Evolutionary conservation across 257 asterid genomes (phyloP).

Genomic region (Salvia hispanica): DNA sequence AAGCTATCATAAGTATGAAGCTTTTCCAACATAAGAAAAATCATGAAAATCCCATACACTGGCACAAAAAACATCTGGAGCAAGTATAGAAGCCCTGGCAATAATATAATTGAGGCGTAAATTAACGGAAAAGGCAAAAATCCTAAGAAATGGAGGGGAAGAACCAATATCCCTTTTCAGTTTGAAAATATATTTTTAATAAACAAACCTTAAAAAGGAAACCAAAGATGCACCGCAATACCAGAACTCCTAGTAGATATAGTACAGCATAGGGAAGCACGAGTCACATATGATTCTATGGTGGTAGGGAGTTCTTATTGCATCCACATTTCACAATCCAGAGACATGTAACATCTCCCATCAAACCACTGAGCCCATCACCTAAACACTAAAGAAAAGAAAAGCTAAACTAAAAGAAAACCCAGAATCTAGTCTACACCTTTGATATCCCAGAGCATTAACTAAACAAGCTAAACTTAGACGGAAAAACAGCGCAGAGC

Average conservation of each 20-base stretch:
- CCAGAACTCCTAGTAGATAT: background rate
- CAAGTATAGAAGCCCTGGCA: background rate
- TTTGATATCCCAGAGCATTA: background rate
- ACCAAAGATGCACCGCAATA: background rate
- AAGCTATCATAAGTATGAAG: background rate
- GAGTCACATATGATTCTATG: constrained; percentile 1
- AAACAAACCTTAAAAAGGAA: constrained; percentile 5
- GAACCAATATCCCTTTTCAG: constrained; percentile 4
- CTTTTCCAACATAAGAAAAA: background rate
- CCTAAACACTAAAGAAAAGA: constrained; percentile 9
- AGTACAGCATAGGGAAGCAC: constrained; percentile 1
- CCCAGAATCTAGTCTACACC: constrained; percentile 1
- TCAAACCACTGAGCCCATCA: background rate
- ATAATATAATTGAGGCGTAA: background rate
- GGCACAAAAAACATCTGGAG: background rate
- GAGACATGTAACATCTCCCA: background rate
- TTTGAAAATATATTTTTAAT: background rate
- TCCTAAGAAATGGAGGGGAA: background rate
- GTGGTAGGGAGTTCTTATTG: background rate
- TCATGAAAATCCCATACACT: background rate
- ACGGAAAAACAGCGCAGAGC: constrained; percentile 7
- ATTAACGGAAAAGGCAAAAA: background rate
- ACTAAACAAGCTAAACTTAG: background rate
- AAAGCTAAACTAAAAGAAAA: background rate
- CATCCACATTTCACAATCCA: constrained; percentile 8